Conservation (phyloP, 2,329 filamentous ascomycete genomes). For the Cercospora citrullina region DNA sequence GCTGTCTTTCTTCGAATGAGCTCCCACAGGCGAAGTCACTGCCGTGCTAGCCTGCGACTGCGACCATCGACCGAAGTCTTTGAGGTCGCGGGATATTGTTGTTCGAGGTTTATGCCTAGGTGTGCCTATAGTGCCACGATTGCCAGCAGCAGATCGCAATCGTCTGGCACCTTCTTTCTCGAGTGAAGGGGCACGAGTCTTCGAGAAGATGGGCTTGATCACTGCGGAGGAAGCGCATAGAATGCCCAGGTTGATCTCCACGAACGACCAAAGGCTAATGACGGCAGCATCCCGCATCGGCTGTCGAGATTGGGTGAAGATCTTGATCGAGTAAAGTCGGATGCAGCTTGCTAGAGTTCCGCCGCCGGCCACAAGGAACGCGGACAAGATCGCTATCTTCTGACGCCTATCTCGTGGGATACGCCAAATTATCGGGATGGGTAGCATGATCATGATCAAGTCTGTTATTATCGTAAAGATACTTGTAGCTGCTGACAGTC, state of each 20-base stretch:
- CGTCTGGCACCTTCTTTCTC: constrained; percentile 7
- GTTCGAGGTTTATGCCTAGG: constrained; percentile 6
- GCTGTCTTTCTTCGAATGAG: not conserved
- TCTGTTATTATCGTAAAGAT: constrained; percentile 44
- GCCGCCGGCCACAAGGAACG: constrained; percentile 30
- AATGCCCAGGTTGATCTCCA: constrained; percentile 38
- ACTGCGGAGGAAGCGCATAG: constrained; percentile 36
- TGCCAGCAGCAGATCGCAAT: constrained; percentile 9
- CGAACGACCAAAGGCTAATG: constrained; percentile 38
- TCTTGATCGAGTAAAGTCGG: constrained; percentile 36
- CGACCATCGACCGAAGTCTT: constrained; percentile 17
- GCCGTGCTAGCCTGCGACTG: constrained; percentile 10
- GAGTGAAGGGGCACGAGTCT: constrained; percentile 17
- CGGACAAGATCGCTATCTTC: constrained; percentile 38
- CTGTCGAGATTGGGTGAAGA: constrained; percentile 33
- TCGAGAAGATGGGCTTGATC: constrained; percentile 27
- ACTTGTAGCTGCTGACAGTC: constrained; percentile 27
- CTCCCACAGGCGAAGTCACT: not conserved
- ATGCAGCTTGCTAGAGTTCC: constrained; percentile 35
- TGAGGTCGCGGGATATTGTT: constrained; percentile 12
- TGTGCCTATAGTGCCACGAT: constrained; percentile 8
- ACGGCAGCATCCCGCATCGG: constrained; percentile 34
- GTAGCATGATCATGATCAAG: constrained; percentile 42
- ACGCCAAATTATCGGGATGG: constrained; percentile 42
- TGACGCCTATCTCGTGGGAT: constrained; percentile 38